Conservation (phyloP, 192 early-diverging fungal genomes). For the Backusella luteola region DNA sequence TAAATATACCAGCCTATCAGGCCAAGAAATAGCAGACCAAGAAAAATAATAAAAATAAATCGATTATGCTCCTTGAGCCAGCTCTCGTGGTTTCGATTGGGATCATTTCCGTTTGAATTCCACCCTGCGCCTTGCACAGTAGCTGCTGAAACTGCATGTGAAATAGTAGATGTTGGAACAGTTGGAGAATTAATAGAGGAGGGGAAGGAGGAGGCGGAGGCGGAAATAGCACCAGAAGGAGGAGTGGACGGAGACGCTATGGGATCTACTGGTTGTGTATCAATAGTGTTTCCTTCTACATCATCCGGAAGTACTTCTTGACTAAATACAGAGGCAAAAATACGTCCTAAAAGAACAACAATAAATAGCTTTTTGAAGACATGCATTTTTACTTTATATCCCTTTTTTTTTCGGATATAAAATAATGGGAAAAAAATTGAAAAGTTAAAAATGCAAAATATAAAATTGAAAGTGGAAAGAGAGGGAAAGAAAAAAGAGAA, state of each 20-base stretch:
- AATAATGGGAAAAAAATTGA: background rate
- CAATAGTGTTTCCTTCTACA: background rate
- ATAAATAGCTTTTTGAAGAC: background rate
- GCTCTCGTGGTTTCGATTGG: slow-evolving; percentile 3
- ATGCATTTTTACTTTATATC: background rate
- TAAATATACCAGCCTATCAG: slow-evolving; percentile 24
- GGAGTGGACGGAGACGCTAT: background rate
- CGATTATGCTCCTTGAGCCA: slow-evolving; percentile 33
- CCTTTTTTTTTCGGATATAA: background rate
- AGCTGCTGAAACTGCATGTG: background rate
- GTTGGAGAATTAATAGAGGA: background rate
- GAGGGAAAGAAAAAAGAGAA: background rate
- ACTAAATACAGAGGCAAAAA: background rate
- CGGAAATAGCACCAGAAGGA: background rate
- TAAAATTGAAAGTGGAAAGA: background rate
- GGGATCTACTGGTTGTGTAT: background rate
- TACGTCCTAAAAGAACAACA: background rate
- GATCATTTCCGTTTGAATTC: slow-evolving; percentile 6
- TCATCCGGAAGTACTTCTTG: background rate
- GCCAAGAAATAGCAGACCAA: slow-evolving; percentile 16
- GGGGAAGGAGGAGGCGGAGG: background rate
- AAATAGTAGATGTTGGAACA: background rate
- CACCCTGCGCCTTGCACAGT: background rate
- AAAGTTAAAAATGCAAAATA: background rate
- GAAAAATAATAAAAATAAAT: slow-evolving; percentile 30